Evolutionary conservation across 2,329 filamentous ascomycete genomes (phyloP).

Genomic region (Aureobasidium sp.): DNA sequence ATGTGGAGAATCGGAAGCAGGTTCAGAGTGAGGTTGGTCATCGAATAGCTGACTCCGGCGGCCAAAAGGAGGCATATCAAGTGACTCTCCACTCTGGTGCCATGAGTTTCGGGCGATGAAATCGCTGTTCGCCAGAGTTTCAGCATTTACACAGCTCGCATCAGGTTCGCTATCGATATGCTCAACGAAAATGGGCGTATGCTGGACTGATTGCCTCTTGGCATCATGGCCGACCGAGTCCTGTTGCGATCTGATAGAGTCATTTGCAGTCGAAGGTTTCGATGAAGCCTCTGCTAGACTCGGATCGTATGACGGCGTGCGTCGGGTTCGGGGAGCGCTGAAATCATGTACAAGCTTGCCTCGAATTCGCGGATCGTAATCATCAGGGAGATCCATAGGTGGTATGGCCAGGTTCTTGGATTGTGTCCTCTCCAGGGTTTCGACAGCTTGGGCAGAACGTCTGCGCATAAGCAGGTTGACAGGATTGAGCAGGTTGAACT

Average conservation of each 20-base stretch:
- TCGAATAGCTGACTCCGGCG: slow-evolving; percentile 27
- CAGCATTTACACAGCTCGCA: slow-evolving; percentile 36
- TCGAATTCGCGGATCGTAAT: slow-evolving; percentile 55
- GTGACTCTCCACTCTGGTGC: slow-evolving; percentile 25
- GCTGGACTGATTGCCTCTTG: slow-evolving; percentile 25
- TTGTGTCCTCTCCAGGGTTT: slow-evolving; percentile 43
- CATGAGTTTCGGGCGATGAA: slow-evolving; percentile 39
- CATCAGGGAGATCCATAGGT: slow-evolving; percentile 43
- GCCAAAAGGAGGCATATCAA: slow-evolving; percentile 27
- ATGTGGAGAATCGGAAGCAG: slow-evolving; percentile 17
- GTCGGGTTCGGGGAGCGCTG: slow-evolving; percentile 48
- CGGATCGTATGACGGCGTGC: slow-evolving; percentile 23
- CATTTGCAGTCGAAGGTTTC: background rate
- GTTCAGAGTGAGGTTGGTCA: slow-evolving; percentile 16
- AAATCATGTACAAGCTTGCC: slow-evolving; percentile 59
- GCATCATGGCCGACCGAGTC: background rate
- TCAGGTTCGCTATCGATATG: slow-evolving; percentile 49
- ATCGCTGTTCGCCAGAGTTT: slow-evolving; percentile 40
- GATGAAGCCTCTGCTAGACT: slow-evolving; percentile 7
- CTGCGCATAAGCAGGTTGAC: slow-evolving; percentile 52
- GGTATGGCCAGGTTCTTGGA: slow-evolving; percentile 40
- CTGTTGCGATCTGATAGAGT: background rate
- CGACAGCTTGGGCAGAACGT: slow-evolving; percentile 40
- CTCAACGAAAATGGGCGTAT: slow-evolving; percentile 54
- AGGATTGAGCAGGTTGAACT: slow-evolving; percentile 44